These are phyloP conservation scores for Crithidia bombi DNA, from an alignment of 208 protist genomes.

Conservation along the genomic window DNA sequence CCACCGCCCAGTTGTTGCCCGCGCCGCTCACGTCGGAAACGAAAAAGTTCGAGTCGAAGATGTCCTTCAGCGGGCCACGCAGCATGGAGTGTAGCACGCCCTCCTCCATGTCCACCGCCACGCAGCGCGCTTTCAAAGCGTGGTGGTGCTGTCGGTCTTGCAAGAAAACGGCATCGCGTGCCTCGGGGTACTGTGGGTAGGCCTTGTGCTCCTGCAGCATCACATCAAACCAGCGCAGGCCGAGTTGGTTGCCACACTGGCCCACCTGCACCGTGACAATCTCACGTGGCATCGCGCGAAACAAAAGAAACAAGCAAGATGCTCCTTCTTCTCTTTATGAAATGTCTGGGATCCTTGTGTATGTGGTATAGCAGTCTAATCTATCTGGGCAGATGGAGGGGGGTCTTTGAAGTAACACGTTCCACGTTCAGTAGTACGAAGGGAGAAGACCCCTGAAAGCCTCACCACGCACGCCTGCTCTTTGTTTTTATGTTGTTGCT, in stretches of 20 bases:
- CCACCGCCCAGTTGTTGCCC: slow-evolving; percentile 95
- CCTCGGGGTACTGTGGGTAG: slow-evolving; percentile 73
- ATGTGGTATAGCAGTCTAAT: too few relatives aligned
- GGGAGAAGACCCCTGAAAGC: too few relatives aligned
- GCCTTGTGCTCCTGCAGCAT: slow-evolving; percentile 94
- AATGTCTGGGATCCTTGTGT: too few relatives aligned
- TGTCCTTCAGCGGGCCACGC: slow-evolving; percentile 69
- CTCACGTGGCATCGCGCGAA: slow-evolving; percentile 80
- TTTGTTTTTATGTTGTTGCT: too few relatives aligned
- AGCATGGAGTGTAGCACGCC: slow-evolving; percentile 91
- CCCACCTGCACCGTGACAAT: slow-evolving; percentile 92
- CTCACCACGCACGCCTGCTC: too few relatives aligned
- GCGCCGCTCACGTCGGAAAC: slow-evolving; percentile 89
- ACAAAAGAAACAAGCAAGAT: slow-evolving; percentile 7
- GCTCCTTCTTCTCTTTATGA: too few relatives aligned
- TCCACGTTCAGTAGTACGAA: too few relatives aligned
- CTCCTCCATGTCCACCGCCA: slow-evolving; percentile 97
- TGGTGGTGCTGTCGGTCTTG: slow-evolving; percentile 8
- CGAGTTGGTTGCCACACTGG: slow-evolving; percentile 96
- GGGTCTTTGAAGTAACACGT: too few relatives aligned
- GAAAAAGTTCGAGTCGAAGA: slow-evolving; percentile 93
- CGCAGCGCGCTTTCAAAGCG: slow-evolving; percentile 89
- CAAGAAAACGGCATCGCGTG: slow-evolving; percentile 77
- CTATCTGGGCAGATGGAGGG: too few relatives aligned
- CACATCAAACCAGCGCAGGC: slow-evolving; percentile 95